These are phyloP conservation scores for Copromyces sp. DNA, from an alignment of 495 filamentous ascomycete genomes.

Conservation along the genomic window DNA sequence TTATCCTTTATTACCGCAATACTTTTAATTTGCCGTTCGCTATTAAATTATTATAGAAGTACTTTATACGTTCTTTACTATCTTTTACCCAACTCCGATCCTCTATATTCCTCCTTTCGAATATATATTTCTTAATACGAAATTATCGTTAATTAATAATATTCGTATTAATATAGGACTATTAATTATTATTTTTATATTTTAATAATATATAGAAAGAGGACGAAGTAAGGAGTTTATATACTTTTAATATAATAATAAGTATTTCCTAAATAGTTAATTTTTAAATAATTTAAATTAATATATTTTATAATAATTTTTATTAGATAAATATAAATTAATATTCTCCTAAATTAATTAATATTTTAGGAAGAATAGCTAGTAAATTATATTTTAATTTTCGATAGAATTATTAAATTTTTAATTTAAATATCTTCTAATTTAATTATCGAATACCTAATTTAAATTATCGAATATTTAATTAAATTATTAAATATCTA, in stretches of 20 bases:
- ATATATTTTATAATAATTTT: neutral
- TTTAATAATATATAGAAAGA: neutral
- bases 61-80: too few relatives aligned
- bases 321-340: neutral
- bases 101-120: neutral
- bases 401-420: neutral
- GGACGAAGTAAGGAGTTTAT: too few relatives aligned
- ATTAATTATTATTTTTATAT: neutral
- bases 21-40: too few relatives aligned
- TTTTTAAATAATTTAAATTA: neutral
- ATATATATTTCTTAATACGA: neutral
- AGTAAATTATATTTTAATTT: neutral
- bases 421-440: neutral
- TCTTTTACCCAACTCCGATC: too few relatives aligned
- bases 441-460: too few relatives aligned
- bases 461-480: neutral
- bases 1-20: too few relatives aligned
- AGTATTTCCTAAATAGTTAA: neutral
- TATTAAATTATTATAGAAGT: too few relatives aligned
- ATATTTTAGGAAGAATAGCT: neutral
- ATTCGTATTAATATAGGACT: neutral
- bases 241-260: neutral
- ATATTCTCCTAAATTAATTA: neutral
- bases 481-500: too few relatives aligned
- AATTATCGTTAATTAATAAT: neutral